Evolutionary conservation across 2,329 filamentous ascomycete genomes (phyloP), one percentile per base, ranked within the genome.

Genomic region (Emmonsiellopsis sp.): DNA sequence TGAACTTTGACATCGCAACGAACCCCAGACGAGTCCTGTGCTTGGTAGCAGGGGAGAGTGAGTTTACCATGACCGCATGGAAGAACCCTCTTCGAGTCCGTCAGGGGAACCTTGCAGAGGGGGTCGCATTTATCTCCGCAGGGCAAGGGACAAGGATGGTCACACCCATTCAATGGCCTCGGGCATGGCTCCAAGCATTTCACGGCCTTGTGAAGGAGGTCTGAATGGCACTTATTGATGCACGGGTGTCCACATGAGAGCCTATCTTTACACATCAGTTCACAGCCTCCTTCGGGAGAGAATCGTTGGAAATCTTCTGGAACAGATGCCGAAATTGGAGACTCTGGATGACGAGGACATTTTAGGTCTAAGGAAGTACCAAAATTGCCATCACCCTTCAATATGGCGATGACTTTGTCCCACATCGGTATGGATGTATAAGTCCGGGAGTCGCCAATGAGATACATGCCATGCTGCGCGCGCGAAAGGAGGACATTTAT

Each of bases 401-500:
- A 6, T n/a, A 39, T 39, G 13, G 9, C 36, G 36, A 39, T 39
- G 13, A n/a, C 9, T n/a, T 9, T 39, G 9, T 39, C 52, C 65
- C 65, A 67, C 61, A 66, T 63, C 1, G 57, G 53, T 10, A 65
- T 62, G 40, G 48, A 44, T 11, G 55, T 54, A 39, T 63, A 50
- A 3, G 60, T 56, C 8, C 55, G 52, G 6, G 64, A 56, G 51
- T 66, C 63, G 2, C 65, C 65, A 40, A 68, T 58, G 21, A 67
- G 58, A 45, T 65, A 68, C 43, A 68, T 62, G 6, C 65, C 63
- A 55, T 68, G 55, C 45, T 59, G 58, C 17, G 65, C 65, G n/a
- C 65, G 57, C 50, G 63, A 63, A 53, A 60, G 62, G 10, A 59
- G 61, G 11, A 68, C 66, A 49, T 68, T 68, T 53, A 68, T 65